phyloP scores from a whole-genome alignment of 176 grass and related monocot genomes.

The Triticum timopheevii region DNA sequence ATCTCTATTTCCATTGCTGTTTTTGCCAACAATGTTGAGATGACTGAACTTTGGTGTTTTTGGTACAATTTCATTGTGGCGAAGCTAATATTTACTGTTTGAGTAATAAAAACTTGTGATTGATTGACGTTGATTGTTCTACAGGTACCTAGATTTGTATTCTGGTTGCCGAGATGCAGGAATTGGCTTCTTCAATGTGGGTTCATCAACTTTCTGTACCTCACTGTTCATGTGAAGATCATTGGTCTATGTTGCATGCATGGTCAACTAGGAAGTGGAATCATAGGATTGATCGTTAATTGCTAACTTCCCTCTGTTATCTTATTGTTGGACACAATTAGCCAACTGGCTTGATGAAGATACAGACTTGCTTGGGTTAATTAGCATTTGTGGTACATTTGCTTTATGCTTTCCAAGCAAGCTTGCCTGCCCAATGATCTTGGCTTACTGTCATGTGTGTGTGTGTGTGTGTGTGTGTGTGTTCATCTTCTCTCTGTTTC shows the following conservation, averaged over 20 bases:
- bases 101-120: background rate
- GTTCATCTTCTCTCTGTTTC: too few relatives aligned
- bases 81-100: background rate
- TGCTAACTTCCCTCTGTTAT: background rate
- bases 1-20: background rate
- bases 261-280: background rate
- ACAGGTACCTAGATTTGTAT: background rate
- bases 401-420: background rate
- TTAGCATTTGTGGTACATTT: background rate
- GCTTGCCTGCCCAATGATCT: too few relatives aligned
- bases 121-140: background rate
- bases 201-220: background rate
- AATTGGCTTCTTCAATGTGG: background rate
- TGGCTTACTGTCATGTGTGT: too few relatives aligned
- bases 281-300: background rate
- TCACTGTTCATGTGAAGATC: background rate
- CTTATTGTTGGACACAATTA: background rate
- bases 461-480: too few relatives aligned
- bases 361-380: background rate
- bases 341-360: background rate
- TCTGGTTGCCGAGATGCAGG: background rate
- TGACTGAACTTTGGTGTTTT: background rate
- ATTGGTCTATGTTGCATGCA: background rate
- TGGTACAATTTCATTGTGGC: background rate
- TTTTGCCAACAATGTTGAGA: background rate